Evolutionary conservation across 768 basidiomycete genomes (phyloP), one percentile per base, ranked within the genome.

Genomic region (Crepidotus variabilis): DNA sequence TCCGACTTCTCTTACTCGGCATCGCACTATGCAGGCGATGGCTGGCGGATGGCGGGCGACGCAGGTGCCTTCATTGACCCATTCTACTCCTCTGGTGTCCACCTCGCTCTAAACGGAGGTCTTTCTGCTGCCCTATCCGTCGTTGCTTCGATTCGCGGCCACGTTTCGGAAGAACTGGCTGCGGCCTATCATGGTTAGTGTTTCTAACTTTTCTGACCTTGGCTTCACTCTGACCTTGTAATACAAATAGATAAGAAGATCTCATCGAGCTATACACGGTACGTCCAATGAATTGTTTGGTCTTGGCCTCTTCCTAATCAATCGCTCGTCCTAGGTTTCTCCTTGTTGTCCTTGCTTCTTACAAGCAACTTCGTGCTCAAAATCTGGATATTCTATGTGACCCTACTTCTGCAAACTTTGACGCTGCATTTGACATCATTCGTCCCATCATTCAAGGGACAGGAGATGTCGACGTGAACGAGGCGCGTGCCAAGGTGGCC

Each of bases 281-380:
- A 52, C 46, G 53, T 47, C 18, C 2, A 10, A 6, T 43, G 33
- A 21, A 9, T 35, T 22, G 4, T 32, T 45, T 52, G 4, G 47
- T n/a, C 2, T 45, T 52, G 7, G 47, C 14, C 2, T n/a, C 3
- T 16, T 8, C 16, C 36, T 4, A 24, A 22, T 5, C 56, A 20
- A 52, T 28, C 16, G n/a, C 53, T 16, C 28, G 14, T 33, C 24
- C 0, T 23, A 77, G 78, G 51, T 81, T 81, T 67, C 62, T 81
- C 20, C 64, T 82, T 33, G 79, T 82, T 50, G 78, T 79, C 1
- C 66, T 82, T 23, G 75, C 78, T 56, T 78, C 79, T 34, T 82
- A 81, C 66, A 77, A 76, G 65, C 81, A 82, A 58, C 80, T 82
- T 65, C 73, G 69, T 21, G 58, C 72, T 13, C 79, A 81, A 61